A percentile compares a stretch with the other conserved stretches of the same genome.
phyloP scores from a whole-genome alignment of 257 asterid genomes.

The Petunia secreta region DNA sequence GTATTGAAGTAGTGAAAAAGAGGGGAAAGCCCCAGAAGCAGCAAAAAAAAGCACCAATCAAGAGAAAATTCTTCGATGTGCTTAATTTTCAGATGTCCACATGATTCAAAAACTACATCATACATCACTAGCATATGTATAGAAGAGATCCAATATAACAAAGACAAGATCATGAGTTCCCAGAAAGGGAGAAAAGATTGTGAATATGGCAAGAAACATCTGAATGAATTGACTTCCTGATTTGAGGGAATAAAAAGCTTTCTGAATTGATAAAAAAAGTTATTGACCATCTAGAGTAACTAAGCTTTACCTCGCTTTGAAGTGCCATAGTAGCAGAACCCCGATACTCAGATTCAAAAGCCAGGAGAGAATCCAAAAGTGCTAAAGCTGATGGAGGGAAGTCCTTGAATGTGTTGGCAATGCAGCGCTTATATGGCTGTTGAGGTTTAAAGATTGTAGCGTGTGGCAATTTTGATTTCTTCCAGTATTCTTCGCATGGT shows the following conservation, averaged over 20 bases:
- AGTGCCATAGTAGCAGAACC: constrained; percentile 74
- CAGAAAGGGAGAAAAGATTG: background rate
- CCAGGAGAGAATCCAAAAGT: constrained; percentile 77
- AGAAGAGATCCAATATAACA: background rate
- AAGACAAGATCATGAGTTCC: constrained; percentile 12
- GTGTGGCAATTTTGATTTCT: constrained; percentile 70
- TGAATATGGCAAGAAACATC: background rate
- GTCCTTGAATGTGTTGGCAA: constrained; percentile 73
- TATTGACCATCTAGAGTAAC: background rate
- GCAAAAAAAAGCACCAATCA: constrained; percentile 15
- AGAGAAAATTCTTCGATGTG: constrained; percentile 6
- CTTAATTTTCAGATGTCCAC: constrained; percentile 9
- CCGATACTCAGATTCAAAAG: constrained; percentile 78
- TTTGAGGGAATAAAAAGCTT: constrained; percentile 25
- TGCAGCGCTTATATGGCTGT: constrained; percentile 65
- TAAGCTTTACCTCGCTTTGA: constrained; percentile 60
- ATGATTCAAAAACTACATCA: constrained; percentile 9
- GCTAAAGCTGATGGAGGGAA: constrained; percentile 64
- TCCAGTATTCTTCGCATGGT: constrained; percentile 86
- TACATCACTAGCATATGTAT: constrained; percentile 7
- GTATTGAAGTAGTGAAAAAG: background rate
- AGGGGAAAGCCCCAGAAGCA: background rate
- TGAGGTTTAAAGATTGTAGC: constrained; percentile 86
- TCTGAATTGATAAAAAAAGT: constrained; percentile 29
- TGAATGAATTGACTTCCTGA: constrained; percentile 17